Evolutionary conservation across 345 rosid genomes (phyloP).

Genomic region (Citrus glauca): DNA sequence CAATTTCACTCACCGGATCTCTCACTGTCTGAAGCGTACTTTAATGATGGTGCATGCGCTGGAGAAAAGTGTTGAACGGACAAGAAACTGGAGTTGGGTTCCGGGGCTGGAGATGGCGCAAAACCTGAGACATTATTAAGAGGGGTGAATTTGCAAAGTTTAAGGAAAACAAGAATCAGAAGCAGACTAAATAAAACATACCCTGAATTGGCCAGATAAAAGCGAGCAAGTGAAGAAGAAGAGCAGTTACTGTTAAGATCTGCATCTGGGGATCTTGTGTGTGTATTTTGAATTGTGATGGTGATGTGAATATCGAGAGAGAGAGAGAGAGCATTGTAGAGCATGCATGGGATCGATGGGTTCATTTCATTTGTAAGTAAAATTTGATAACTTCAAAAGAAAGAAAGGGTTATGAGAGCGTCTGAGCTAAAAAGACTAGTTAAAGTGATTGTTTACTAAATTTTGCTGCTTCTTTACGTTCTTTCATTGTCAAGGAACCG

Average conservation of each 20-base stretch:
- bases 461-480: background rate
- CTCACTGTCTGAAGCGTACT: background rate
- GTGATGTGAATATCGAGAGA: background rate
- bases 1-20: background rate
- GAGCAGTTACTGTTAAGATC: background rate
- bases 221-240: background rate
- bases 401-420: background rate
- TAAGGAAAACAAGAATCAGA: too few species aligned
- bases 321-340: background rate
- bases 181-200: background rate
- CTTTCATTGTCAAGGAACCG: background rate
- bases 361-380: background rate
- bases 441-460: background rate
- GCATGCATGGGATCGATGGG: background rate
- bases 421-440: background rate
- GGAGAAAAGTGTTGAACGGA: background rate
- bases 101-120: slow-evolving; percentile 17
- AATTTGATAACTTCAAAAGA: background rate
- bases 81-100: background rate
- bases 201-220: background rate
- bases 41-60: background rate
- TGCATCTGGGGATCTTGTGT: slow-evolving; percentile 7
- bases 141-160: background rate
- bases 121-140: slow-evolving; percentile 15
- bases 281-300: background rate